Conservation (phyloP, 1,139 yeast species). For the Pichia sp. region DNA sequence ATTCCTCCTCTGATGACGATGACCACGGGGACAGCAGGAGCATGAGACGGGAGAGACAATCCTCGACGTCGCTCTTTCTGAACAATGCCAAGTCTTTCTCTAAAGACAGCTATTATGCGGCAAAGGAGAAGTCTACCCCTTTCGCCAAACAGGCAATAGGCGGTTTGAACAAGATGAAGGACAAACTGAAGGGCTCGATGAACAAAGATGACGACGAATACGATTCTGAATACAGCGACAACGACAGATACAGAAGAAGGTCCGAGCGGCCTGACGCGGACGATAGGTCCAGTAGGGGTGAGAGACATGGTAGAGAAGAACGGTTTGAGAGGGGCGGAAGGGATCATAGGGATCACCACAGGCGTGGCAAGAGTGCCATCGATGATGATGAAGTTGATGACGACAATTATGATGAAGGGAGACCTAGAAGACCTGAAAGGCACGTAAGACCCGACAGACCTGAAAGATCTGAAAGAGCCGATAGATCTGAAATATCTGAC, state of each 20-base stretch:
- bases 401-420: not conserved
- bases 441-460: not conserved
- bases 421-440: not conserved
- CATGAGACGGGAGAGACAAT: not conserved
- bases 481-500: not conserved
- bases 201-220: slow-evolving; percentile 9
- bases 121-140: slow-evolving; percentile 18
- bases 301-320: not conserved
- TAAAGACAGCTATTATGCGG: slow-evolving; percentile 15
- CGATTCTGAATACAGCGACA: slow-evolving; percentile 8
- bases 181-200: slow-evolving; percentile 11
- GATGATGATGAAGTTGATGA: too few species aligned
- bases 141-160: slow-evolving; percentile 16
- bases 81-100: slow-evolving; percentile 16
- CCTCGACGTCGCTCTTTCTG: slow-evolving; percentile 15
- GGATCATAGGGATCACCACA: not conserved
- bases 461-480: not conserved
- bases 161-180: slow-evolving; percentile 17
- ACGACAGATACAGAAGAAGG: slow-evolving; percentile 11
- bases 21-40: slow-evolving; percentile 3
- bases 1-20: slow-evolving; percentile 1
- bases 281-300: not conserved
- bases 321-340: not conserved
- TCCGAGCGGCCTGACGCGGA: slow-evolving; percentile 1
- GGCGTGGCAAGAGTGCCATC: not conserved